These are phyloP conservation scores for Daphne laureola DNA, from an alignment of 441 rosid species.

Conservation along the genomic window DNA sequence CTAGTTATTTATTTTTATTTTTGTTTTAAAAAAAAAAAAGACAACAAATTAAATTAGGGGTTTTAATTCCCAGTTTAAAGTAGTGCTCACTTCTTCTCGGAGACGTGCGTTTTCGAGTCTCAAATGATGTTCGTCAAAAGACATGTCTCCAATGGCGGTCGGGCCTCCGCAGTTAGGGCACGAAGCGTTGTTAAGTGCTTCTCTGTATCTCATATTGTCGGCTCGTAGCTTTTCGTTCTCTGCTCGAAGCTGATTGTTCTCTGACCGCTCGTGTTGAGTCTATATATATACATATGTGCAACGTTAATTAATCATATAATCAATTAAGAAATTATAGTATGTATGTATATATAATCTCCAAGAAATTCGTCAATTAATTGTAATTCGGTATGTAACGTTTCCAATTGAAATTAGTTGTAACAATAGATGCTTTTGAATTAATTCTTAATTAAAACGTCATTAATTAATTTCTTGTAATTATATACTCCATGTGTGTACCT, in stretches of 20 bases:
- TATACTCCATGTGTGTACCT: slow-evolving; percentile 33
- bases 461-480: no score
- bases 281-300: no score
- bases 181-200: slow-evolving; percentile 76
- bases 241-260: slow-evolving; percentile 65
- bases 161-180: slow-evolving; percentile 97
- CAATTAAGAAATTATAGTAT: no score
- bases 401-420: slow-evolving; percentile 16
- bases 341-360: no score
- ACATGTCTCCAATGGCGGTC: slow-evolving; percentile 87
- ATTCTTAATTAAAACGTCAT: neutral
- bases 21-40: no score
- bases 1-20: no score
- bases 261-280: slow-evolving; percentile 88
- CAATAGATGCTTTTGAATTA: neutral
- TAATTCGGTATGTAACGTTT: no score
- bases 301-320: no score
- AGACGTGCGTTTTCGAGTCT: slow-evolving; percentile 78
- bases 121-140: slow-evolving; percentile 87
- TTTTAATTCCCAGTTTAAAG: neutral
- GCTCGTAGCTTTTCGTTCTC: slow-evolving; percentile 86
- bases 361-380: no score
- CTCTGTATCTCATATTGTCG: slow-evolving; percentile 74
- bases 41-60: no score
- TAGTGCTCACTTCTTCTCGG: slow-evolving; percentile 67